phyloP scores from a whole-genome alignment of 441 rosid species.

The Jatropha podagrica region DNA sequence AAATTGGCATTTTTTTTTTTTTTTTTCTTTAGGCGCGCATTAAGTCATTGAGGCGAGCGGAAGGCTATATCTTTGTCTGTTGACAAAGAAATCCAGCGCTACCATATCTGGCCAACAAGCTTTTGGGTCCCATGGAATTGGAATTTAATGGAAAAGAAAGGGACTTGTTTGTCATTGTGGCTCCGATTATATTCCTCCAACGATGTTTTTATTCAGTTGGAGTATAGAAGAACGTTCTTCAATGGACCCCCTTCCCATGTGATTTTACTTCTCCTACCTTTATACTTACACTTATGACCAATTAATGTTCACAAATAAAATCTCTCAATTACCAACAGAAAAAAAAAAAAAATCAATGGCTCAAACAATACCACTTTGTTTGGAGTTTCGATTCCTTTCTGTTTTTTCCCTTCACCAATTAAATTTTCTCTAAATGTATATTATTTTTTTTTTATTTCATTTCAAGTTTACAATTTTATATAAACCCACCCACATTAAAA shows the following conservation, averaged over 20 bases:
- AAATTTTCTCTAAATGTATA: no score
- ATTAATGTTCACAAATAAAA: no score
- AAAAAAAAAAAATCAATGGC: not conserved
- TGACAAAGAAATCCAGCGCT: slow-evolving; percentile 15
- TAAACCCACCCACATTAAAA: no score
- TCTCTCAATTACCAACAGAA: no score
- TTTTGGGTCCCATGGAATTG: slow-evolving; percentile 19
- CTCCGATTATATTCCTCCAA: slow-evolving; percentile 4
- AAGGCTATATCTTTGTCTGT: not conserved
- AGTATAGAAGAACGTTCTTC: not conserved
- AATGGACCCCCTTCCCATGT: not conserved
- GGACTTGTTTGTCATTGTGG: slow-evolving; percentile 27
- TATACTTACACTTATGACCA: no score
- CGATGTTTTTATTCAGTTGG: not conserved
- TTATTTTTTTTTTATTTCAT: no score
- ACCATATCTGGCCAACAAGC: slow-evolving; percentile 15
- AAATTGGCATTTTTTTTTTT: no score
- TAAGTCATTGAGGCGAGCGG: no score
- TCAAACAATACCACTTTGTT: not conserved
- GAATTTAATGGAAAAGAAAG: not conserved
- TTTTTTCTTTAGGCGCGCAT: no score
- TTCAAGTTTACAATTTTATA: no score
- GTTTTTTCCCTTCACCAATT: no score
- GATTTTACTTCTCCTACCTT: no score
- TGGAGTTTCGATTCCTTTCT: not conserved